Evolutionary conservation across 2,329 filamentous ascomycete genomes (phyloP).

Genomic region (Byssochlamys sp.): DNA sequence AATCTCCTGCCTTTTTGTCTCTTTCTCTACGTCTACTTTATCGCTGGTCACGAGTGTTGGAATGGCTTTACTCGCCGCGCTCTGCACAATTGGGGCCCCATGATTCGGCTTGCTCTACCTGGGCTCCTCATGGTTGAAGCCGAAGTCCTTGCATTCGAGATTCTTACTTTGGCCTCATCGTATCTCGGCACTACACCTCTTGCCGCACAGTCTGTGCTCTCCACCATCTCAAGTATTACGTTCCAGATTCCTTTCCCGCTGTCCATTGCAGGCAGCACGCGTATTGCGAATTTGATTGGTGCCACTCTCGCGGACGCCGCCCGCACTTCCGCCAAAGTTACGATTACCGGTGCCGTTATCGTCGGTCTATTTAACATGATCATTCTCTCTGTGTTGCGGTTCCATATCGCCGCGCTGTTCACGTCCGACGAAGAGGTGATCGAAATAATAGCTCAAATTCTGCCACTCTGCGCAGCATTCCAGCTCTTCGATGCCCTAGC

Average conservation of each 20-base stretch:
- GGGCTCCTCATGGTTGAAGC: slow-evolving; percentile 91
- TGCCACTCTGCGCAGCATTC: slow-evolving; percentile 78
- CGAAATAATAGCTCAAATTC: slow-evolving; percentile 54
- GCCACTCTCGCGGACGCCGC: slow-evolving; percentile 73
- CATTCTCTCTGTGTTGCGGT: slow-evolving; percentile 58
- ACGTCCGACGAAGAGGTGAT: slow-evolving; percentile 65
- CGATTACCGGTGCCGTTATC: slow-evolving; percentile 54
- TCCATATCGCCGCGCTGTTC: slow-evolving; percentile 67
- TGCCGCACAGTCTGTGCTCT: slow-evolving; percentile 78
- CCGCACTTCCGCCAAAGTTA: slow-evolving; percentile 69
- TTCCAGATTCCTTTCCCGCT: slow-evolving; percentile 91
- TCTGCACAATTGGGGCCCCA: slow-evolving; percentile 66
- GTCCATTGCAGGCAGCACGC: slow-evolving; percentile 76
- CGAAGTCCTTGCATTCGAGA: slow-evolving; percentile 86
- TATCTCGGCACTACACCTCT: slow-evolving; percentile 70
- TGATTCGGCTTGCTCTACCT: slow-evolving; percentile 78
- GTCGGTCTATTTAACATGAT: slow-evolving; percentile 73
- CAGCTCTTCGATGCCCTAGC: slow-evolving; percentile 80
- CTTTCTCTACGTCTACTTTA: slow-evolving; percentile 62
- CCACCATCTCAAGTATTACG: slow-evolving; percentile 66
- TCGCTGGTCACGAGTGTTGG: slow-evolving; percentile 69
- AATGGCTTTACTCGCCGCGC: slow-evolving; percentile 64
- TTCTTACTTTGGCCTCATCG: slow-evolving; percentile 72
- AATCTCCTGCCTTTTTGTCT: slow-evolving; percentile 64
- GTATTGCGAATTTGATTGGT: slow-evolving; percentile 85